Evolutionary conservation across 192 early-diverging fungal species (phyloP).

Genomic region (Entomortierella beljakovae): DNA sequence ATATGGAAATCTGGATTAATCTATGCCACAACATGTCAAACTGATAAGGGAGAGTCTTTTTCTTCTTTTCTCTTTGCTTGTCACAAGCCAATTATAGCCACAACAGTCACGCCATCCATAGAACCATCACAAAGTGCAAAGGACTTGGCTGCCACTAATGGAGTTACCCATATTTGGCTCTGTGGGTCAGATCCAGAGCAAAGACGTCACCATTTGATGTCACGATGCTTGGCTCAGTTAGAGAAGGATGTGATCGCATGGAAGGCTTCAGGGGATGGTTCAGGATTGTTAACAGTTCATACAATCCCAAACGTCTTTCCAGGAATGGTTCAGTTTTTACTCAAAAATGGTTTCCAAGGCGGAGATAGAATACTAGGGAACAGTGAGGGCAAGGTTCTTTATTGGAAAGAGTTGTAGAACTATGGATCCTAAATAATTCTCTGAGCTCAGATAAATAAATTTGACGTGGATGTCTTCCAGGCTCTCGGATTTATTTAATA

Average conservation of each 20-base stretch:
- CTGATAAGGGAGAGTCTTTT: conserved; percentile 18
- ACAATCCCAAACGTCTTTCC: conserved; percentile 44
- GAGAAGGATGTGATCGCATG: conserved; percentile 35
- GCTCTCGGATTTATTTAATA: no score
- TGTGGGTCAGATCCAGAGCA: conserved; percentile 47
- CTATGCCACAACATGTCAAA: conserved; percentile 20
- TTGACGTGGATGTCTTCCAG: no score
- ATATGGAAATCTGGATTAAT: conserved; percentile 31
- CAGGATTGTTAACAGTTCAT: conserved; percentile 35
- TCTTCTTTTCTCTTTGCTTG: conserved; percentile 34
- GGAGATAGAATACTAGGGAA: conserved; percentile 30
- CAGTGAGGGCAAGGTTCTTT: conserved; percentile 35
- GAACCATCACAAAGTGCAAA: conserved; percentile 10
- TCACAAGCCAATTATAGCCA: conserved; percentile 20
- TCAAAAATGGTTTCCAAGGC: conserved; percentile 39
- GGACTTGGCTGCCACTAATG: conserved; percentile 7
- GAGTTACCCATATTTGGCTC: conserved; percentile 50
- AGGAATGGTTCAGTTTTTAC: conserved; percentile 49
- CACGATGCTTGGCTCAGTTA: conserved; percentile 19
- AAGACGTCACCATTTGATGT: conserved; percentile 32
- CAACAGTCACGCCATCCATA: conserved; percentile 15
- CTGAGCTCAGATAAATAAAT: no score
- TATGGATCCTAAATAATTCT: no score
- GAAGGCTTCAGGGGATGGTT: conserved; percentile 39
- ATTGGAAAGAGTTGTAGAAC: conserved; percentile 36